Conservation (phyloP, 2,329 filamentous ascomycete species). For the Xylariomycetidae sp. region DNA sequence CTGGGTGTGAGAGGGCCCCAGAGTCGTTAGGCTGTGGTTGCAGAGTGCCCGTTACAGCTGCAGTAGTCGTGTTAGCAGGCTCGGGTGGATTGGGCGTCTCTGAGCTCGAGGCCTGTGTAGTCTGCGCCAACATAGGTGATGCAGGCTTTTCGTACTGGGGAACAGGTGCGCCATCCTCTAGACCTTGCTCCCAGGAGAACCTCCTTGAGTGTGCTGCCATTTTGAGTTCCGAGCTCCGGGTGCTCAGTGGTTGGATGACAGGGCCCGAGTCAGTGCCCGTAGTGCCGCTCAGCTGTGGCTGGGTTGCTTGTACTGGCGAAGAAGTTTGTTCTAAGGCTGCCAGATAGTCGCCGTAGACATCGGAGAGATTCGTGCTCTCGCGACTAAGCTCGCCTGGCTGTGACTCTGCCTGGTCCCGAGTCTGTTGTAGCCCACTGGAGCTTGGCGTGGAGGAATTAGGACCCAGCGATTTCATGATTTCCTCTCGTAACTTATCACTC, state of each 20-base stretch:
- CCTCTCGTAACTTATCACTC: slow-evolving; percentile 64
- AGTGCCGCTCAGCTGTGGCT: slow-evolving; percentile 2
- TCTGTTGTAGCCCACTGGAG: slow-evolving; percentile 8
- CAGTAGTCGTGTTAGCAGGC: too few species aligned
- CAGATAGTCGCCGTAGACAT: slow-evolving; percentile 65
- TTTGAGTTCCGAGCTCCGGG: too few species aligned
- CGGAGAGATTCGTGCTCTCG: slow-evolving; percentile 58
- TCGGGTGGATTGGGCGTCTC: too few species aligned
- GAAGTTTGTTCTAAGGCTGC: slow-evolving; percentile 34
- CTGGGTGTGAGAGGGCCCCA: slow-evolving; percentile 27
- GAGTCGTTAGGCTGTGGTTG: slow-evolving; percentile 11
- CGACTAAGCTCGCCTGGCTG: slow-evolving; percentile 23
- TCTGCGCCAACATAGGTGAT: slow-evolving; percentile 3
- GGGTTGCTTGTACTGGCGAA: slow-evolving; percentile 20
- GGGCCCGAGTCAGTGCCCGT: slow-evolving; percentile 16
- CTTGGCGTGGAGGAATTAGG: slow-evolving; percentile 32
- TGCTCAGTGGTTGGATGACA: slow-evolving; percentile 13
- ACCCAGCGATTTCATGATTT: slow-evolving; percentile 66
- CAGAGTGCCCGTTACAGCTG: slow-evolving; percentile 7
- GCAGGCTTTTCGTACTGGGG: slow-evolving; percentile 10
- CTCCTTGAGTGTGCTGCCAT: too few species aligned
- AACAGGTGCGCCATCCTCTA: slow-evolving; percentile 16
- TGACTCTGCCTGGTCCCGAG: slow-evolving; percentile 8
- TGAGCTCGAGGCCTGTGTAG: too few species aligned
- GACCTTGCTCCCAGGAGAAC: slow-evolving; percentile 38